Base-by-base conservation (phyloP, 768 basidiomycete genomes). In the Boletales sp. region DNA sequence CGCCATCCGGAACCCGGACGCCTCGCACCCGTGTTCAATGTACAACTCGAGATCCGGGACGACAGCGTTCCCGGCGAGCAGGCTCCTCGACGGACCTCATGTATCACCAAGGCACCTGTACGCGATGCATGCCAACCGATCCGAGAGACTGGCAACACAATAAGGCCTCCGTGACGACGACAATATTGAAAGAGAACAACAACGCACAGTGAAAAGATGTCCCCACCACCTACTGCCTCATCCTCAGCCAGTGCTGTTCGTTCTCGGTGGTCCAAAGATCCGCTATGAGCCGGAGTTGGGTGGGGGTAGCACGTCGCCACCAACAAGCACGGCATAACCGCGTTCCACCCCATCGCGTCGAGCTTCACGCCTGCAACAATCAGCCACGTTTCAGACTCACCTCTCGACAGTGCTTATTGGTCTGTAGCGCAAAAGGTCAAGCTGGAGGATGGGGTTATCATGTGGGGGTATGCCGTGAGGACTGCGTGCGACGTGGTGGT, bases 231-330 rank as follows among this genome's bases (percentile, higher is more conserved):
- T 48, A 37, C 12, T 32, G 32, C 57, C 53, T 49, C 45, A 51
- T 25, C 21, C 40, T 58, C 48, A 8, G 64, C 55, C 19, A 6
- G 37, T 2, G 35, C 15, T 8, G 35, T 36, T 25, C 70, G 64
- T n/a, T 63, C 60, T 18, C 71, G 67, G 50, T 70, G 67, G 49
- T 73, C 48, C 79, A 57, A 41, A 83, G 74, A 51, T 84, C 79
- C 31, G 75, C 70, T 44, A 79, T 65, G 33, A 82, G 67, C 32
- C 72, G 67, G 19, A 87, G 66, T 60, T 86, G 84, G 0, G 80
- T 67, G 8, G 69, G 85, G 84, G 56, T 80, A 78, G 57, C 81
- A 83, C 2, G 83, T 70, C 2, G 81, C 72, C 1, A 80, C 81
- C 28, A 84, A 71, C 19, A 87, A 66, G 1, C 81, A 82, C 5